Percentiles rank a stretch among this genome's conserved stretches.
phyloP scores from a whole-genome alignment of 768 basidiomycete species.

The Tremella mesenterica region DNA sequence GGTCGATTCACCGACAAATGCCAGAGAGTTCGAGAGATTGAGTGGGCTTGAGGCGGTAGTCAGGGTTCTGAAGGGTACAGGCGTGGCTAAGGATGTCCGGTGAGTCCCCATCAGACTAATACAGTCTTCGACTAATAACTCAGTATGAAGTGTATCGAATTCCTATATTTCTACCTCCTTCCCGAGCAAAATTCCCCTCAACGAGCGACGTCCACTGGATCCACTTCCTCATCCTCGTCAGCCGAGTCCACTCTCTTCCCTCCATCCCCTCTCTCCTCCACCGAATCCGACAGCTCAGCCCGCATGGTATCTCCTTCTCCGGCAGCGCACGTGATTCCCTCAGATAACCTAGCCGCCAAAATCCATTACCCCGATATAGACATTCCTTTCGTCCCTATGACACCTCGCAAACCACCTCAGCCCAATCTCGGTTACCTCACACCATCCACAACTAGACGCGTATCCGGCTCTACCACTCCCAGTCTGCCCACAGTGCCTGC shows the following conservation, averaged over 20 bases:
- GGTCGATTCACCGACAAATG: constrained; percentile 69
- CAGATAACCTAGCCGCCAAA: too few relatives aligned
- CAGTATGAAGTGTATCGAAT: constrained; percentile 94
- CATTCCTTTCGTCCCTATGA: constrained; percentile 33
- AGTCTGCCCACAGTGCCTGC: constrained; percentile 22
- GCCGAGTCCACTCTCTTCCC: constrained; percentile 34
- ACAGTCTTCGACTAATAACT: neutral
- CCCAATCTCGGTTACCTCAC: constrained; percentile 33
- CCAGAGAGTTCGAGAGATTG: constrained; percentile 68
- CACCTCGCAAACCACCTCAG: constrained; percentile 27
- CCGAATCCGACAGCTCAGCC: constrained; percentile 9
- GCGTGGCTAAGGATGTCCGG: constrained; percentile 80
- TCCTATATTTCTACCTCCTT: constrained; percentile 86
- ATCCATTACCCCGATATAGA: constrained; percentile 18
- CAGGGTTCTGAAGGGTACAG: constrained; percentile 76
- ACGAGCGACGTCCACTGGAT: constrained; percentile 15
- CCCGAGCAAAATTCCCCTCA: constrained; percentile 53
- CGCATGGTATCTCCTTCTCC: constrained; percentile 8
- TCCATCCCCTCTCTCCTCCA: constrained; percentile 14
- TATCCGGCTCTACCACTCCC: constrained; percentile 19
- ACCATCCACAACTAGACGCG: constrained; percentile 18
- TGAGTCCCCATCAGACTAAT: constrained; percentile 39
- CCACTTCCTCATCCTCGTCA: constrained; percentile 14
- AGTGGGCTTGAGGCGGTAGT: constrained; percentile 73
- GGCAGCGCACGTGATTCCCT: neutral